Percentiles rank a stretch among this genome's conserved stretches.
These are phyloP conservation scores for Xylariaceae sp. DNA, from an alignment of 2,329 filamentous ascomycete species.

Conservation along the genomic window DNA sequence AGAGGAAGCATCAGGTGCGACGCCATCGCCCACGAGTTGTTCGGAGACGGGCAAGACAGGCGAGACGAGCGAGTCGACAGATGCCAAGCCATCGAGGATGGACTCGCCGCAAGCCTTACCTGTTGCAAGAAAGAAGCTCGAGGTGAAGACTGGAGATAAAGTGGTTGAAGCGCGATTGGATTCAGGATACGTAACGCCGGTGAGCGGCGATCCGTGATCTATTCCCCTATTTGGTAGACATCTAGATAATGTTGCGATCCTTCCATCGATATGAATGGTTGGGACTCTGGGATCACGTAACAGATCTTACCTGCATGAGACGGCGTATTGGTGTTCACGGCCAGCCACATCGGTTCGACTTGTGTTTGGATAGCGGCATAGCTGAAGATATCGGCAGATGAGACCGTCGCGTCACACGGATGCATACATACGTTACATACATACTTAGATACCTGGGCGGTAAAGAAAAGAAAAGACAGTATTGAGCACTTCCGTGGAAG, in stretches of 20 bases:
- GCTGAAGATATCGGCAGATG: no score
- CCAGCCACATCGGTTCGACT: background rate
- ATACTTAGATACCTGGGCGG: no score
- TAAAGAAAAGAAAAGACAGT: no score
- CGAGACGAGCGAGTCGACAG: slow-evolving; percentile 42
- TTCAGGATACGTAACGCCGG: slow-evolving; percentile 33
- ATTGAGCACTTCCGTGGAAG: no score
- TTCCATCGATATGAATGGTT: background rate
- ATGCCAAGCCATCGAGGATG: background rate
- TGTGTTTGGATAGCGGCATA: no score
- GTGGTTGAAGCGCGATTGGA: slow-evolving; percentile 18
- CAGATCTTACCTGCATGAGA: background rate
- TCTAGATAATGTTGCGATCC: slow-evolving; percentile 4
- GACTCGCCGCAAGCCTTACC: background rate
- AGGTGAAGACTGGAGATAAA: slow-evolving; percentile 8
- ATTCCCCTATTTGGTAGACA: no score
- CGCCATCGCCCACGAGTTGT: slow-evolving; percentile 44
- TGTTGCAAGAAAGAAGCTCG: slow-evolving; percentile 7
- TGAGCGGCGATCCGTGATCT: slow-evolving; percentile 28
- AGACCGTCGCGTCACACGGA: no score
- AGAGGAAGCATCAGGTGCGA: slow-evolving; percentile 21
- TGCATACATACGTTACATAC: no score
- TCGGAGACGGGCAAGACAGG: no score
- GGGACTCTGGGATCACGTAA: no score
- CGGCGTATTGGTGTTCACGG: background rate